Evolutionary conservation across 148 eudicot genomes (phyloP), one percentile per base, ranked within the genome.

Genomic region (Dysphania ambrosioides): DNA sequence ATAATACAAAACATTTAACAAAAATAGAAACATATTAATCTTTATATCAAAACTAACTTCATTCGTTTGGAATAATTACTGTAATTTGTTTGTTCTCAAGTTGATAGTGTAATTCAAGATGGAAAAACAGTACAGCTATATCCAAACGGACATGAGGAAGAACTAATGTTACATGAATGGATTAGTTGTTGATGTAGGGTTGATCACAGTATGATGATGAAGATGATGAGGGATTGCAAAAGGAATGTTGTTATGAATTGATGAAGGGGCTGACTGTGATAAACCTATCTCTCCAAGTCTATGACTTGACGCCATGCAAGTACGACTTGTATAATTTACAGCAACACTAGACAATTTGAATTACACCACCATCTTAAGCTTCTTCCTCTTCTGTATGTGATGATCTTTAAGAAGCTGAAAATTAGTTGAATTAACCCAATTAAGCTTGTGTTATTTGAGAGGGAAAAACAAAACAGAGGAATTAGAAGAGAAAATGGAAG

Each of bases 301-400:
- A 15, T 89, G 94, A 78, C 86, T 87, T 27, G 71, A 67, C 55
- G 86, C 98, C 98, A 94, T 94, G 94, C 90, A 91, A 63, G 21
- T 42, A 68, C 11, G n/a, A n/a, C n/a, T 79, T 80, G 26, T 81
- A 59, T 47, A 16, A 47, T 66, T 47, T 67, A 72, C 72, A 74
- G 42, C 71, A n/a, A n/a, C 53, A 47, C 53, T 47, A n/a, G n/a
- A n/a, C n/a, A n/a, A n/a, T 47, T 0, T 47, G 13, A 47, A 44
- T 44, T 13, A 42, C 18, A 47, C 3, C 18, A 13, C 16, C 53
- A 47, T 16, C 21, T 47, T 47, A n/a, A n/a, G n/a, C n/a, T n/a
- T n/a, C 3, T 8, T 53, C 21, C 1, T 21, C 58, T 53, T 53
- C 58, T 4, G 9, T 24, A 19, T 53, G 9, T 1, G 21, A 47